Base-by-base conservation (phyloP, 805 yeast genomes). In the Cyberlindnera amylophila region DNA sequence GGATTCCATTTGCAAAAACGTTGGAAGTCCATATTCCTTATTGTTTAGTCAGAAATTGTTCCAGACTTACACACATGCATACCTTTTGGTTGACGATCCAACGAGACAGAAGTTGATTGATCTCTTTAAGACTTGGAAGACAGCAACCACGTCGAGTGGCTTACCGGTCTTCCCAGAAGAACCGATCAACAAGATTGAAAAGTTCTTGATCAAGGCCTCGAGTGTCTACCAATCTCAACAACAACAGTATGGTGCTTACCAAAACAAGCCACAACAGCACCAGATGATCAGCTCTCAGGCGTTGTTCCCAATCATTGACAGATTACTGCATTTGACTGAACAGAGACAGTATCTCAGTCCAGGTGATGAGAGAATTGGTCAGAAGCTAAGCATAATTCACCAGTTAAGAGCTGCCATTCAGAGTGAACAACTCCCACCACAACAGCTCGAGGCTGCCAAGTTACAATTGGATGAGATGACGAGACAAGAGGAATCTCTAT, bases 1-100 rank as follows among this genome's bases (percentile, higher is more conserved):
- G 42, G 98, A 93, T 62, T 89, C 97, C 14, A 85, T 93, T 36
- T 85, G 91, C 65, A 93, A 93, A 63, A 86, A 82, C 55, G 82
- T 87, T 26, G 96, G 97, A 8, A 75, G 81, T 47, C 97, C 98
- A 2, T 93, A 91, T 61, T 86, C 88, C n/a, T 71, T 80, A 6
- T 62, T 86, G 39, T 79, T 93, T 59, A 82, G 90, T 39, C 71
- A 78, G 50, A 80, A 81, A 49, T 66, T 89, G 36, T 83, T 75
- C 65, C 76, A 74, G 51, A 67, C 86, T 3, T 91, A 84, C 63
- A 80, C 85, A 19, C 80, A 78, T 48, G 82, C 89, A 3, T 93
- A 86, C 59, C 74, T 86, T n/a, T 66, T 82, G 41, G 91, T 86
- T 31, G 82, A 80, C 54, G 95, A 87, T 53, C 64, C 71, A n/a